Percentiles rank a stretch among this genome's conserved stretches.
Evolutionary conservation across 202 grass and related monocot genomes (phyloP).

Genomic region (Elaeis oleifera): DNA sequence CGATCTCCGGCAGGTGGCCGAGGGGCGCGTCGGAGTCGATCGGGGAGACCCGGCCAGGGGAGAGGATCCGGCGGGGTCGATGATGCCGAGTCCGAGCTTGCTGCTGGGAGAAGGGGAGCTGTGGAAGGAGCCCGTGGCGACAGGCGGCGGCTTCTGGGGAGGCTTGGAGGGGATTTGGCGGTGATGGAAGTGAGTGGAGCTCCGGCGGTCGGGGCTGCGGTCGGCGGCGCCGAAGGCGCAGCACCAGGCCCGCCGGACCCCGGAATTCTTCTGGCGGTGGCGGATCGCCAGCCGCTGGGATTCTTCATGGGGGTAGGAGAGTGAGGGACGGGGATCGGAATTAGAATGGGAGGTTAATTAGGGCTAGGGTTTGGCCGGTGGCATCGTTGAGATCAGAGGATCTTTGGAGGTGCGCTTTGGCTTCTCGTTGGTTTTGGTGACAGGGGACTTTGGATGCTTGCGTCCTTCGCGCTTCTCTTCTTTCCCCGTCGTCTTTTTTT

Average conservation of each 20-base stretch:
- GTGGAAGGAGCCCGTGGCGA: background rate
- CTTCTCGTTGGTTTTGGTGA: no score
- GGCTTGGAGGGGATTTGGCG: background rate
- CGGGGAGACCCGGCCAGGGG: constrained; percentile 68
- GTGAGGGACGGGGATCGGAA: background rate
- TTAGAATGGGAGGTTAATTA: no score
- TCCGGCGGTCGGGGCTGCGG: constrained; percentile 28
- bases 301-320: constrained; percentile 10
- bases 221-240: constrained; percentile 67
- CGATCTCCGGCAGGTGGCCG: background rate
- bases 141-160: constrained; percentile 22
- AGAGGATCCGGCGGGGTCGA: constrained; percentile 35
- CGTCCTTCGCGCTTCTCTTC: no score
- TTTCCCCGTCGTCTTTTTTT: no score
- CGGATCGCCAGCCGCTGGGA: constrained; percentile 3
- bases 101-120: no score
- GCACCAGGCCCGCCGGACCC: constrained; percentile 54
- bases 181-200: no score
- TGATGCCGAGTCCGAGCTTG: no score
- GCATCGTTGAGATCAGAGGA: no score
- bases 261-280: background rate
- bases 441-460: no score
- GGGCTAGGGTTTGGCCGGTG: no score
- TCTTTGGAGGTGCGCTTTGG: no score
- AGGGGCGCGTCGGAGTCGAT: constrained; percentile 35